A percentile compares a stretch with the other conserved stretches of the same genome.
phyloP scores from a whole-genome alignment of 2,329 filamentous ascomycete species.

The Coniochaeta ligniaria region DNA sequence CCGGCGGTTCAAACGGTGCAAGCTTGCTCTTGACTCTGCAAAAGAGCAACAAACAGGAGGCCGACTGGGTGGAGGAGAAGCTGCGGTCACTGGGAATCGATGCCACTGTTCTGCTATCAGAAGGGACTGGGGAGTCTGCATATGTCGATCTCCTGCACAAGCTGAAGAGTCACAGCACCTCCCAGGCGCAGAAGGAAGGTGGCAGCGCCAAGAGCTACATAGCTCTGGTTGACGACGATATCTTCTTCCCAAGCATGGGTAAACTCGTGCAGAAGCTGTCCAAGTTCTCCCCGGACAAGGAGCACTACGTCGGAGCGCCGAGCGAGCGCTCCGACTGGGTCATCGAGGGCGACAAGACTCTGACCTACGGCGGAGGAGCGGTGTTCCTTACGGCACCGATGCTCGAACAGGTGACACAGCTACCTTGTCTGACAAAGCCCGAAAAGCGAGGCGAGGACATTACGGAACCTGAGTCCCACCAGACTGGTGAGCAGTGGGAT shows the following conservation, averaged over 20 bases:
- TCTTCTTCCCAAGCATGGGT: constrained; percentile 36
- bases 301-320: constrained; percentile 34
- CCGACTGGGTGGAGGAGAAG: constrained; percentile 19
- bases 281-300: constrained; percentile 21
- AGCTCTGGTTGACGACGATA: constrained; percentile 36
- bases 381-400: constrained; percentile 31
- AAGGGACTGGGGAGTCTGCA: constrained; percentile 18
- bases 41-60: constrained; percentile 24
- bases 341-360: constrained; percentile 18
- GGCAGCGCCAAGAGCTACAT: constrained; percentile 28
- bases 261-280: constrained; percentile 29
- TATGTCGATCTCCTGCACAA: constrained; percentile 7
- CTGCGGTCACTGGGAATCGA: constrained; percentile 30
- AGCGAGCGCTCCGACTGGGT: constrained; percentile 36
- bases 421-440: constrained; percentile 26
- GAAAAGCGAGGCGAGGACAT: background rate
- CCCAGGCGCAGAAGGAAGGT: background rate
- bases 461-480: background rate
- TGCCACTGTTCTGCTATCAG: constrained; percentile 21
- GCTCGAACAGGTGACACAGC: constrained; percentile 22
- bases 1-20: constrained; percentile 33
- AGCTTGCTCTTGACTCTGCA: constrained; percentile 33
- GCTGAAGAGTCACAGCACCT: background rate
- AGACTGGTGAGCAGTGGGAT: constrained; percentile 27
- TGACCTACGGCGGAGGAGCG: constrained; percentile 36